Conservation (phyloP, 768 basidiomycete genomes). For the Russula lepida region DNA sequence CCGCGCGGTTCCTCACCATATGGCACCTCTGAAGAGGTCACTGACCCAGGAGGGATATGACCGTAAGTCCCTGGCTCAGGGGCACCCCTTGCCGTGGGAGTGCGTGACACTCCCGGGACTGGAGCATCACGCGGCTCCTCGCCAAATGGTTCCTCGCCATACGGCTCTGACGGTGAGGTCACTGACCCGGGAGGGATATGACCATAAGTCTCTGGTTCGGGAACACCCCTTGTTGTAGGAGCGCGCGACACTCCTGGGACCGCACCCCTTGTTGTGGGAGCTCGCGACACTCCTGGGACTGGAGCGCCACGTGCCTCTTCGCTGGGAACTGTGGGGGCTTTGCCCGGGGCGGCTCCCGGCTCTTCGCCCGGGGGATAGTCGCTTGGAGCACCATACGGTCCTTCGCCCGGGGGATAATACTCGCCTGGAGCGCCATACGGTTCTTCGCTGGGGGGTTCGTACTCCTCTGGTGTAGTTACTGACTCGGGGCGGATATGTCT, state of each 20-base stretch:
- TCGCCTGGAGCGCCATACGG: neutral
- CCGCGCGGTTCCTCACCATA: neutral
- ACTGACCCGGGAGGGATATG: neutral
- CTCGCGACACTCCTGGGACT: neutral
- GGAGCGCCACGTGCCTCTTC: neutral
- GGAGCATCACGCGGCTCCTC: neutral
- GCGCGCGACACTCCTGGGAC: neutral
- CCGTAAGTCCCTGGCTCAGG: neutral
- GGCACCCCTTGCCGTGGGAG: neutral
- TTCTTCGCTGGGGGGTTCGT: neutral
- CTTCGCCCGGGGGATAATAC: neutral
- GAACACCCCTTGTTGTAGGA: neutral
- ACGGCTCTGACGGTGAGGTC: neutral
- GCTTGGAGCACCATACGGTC: neutral
- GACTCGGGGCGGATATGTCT: constrained; percentile 3
- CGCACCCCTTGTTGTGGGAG: neutral
- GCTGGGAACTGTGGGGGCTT: no score
- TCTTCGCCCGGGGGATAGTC: neutral
- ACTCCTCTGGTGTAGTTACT: neutral
- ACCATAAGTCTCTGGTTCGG: neutral
- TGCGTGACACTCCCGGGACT: neutral
- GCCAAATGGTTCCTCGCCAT: neutral
- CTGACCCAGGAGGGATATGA: neutral
- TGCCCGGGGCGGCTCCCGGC: neutral
- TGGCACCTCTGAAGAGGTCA: neutral